Evolutionary conservation across 2,329 filamentous ascomycete species (phyloP).

Genomic region (Kalmusia sp.): DNA sequence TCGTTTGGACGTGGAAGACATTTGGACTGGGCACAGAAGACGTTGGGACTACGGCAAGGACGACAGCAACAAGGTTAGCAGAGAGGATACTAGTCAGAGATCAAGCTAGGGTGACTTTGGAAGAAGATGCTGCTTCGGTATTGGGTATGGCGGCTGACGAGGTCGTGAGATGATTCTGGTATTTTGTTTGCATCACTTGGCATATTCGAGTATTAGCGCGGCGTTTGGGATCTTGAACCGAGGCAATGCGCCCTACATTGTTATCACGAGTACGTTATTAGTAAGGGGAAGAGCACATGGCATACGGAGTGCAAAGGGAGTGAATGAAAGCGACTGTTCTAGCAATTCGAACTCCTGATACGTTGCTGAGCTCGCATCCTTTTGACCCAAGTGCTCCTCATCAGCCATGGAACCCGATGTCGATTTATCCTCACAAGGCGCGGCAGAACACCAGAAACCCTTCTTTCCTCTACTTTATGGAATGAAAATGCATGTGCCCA

Average conservation of each 20-base stretch:
- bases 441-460: no score
- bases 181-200: neutral
- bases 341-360: no score
- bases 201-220: constrained; percentile 11
- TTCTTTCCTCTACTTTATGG: no score
- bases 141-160: constrained; percentile 13
- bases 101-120: neutral
- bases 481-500: no score
- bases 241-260: neutral
- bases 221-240: constrained; percentile 1
- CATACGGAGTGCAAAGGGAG: no score
- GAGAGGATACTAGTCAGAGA: neutral
- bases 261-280: neutral
- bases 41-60: neutral
- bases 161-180: constrained; percentile 5
- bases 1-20: constrained; percentile 7
- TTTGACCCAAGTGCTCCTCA: no score
- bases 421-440: no score
- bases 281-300: no score
- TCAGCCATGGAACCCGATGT: no score
- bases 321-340: no score
- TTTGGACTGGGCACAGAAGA: neutral
- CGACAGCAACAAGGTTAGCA: neutral
- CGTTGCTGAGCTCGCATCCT: no score
- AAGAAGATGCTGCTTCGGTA: constrained; percentile 5